Evolutionary conservation across 257 asterid species (phyloP).

Genomic region (Datura wrightii): DNA sequence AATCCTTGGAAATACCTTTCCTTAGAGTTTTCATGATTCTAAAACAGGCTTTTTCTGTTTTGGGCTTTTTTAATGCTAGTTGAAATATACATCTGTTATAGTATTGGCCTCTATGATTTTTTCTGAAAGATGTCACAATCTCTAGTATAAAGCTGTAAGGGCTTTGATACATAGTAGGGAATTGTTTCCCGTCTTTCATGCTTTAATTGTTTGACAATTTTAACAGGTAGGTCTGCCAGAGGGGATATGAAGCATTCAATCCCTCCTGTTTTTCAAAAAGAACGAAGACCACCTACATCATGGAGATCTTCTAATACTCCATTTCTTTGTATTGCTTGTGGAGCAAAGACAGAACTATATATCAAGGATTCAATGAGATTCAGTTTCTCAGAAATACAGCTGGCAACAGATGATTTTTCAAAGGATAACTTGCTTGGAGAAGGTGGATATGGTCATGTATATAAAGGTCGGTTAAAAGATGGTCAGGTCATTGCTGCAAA

Average conservation of each 20-base stretch:
- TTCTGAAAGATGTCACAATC: background rate
- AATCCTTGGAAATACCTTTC: background rate
- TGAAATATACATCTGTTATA: background rate
- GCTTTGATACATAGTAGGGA: background rate
- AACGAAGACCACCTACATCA: slow-evolving; percentile 45
- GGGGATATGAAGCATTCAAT: slow-evolving; percentile 35
- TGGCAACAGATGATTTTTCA: slow-evolving; percentile 72
- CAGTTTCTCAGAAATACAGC: slow-evolving; percentile 71
- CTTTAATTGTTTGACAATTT: background rate
- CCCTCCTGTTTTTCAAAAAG: slow-evolving; percentile 41
- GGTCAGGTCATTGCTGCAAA: slow-evolving; percentile 86
- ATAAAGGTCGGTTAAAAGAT: slow-evolving; percentile 68
- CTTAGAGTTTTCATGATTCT: background rate
- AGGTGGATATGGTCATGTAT: slow-evolving; percentile 85
- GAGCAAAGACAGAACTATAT: slow-evolving; percentile 64
- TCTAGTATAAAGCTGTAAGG: background rate
- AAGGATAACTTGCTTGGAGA: slow-evolving; percentile 73
- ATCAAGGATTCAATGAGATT: slow-evolving; percentile 57
- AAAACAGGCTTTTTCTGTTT: background rate
- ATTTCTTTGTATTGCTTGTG: slow-evolving; percentile 73
- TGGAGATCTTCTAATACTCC: slow-evolving; percentile 59
- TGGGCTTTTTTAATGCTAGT: background rate
- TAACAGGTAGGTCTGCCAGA: slow-evolving; percentile 43
- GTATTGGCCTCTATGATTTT: background rate
- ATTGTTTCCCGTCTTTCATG: background rate